Base-by-base conservation (phyloP, 2,329 filamentous ascomycete species). In the Thelonectria rubi region DNA sequence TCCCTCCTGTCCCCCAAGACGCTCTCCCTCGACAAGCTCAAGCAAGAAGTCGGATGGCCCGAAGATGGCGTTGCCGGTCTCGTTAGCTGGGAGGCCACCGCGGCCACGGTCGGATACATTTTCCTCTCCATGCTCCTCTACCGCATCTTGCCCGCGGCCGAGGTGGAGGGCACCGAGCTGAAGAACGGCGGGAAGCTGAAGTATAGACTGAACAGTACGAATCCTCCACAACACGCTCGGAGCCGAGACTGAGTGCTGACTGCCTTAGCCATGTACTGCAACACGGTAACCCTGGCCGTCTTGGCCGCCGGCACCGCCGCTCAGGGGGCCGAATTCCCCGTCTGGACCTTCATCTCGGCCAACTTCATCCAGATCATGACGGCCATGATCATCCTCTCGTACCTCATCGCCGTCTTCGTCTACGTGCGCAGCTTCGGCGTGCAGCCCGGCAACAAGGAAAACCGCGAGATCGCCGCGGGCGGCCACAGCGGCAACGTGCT, bases 291-390 rank as follows among this genome's bases (percentile, higher is more conserved):
- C 52, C 81, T 97, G 46, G 83, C 84, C n/a, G 81, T 90, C 6
- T 86, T 89, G 54, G 88, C 88, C 34, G 89, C 89, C 9, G 94
- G 93, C 50, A 97, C 93, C 3, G 78, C 88, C 40, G 78, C 88
- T 3, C 86, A 94, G 69, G 94, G 94, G 58, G 87, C 92, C 53
- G 84, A 94, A 18, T 97, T 97, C 72, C 85, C 88, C 9, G 86
- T 97, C 53, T 99, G 94, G 94, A 92, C 90, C 24, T 98, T 93
- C 78, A 93, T 98, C 73, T 90, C 91, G 81, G 89, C 97, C 74
- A 94, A 98, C 80, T 96, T 94, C 75, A 73, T 95, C 53, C 92
- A 94, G 75, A 84, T 99, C 54, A 82, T 97, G 32, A 95, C 93
- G 0, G 87, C 90, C 64, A 96, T 94, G 75, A 87, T 96, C 63